Percentiles rank a stretch among this genome's conserved stretches.
Conservation (phyloP, 2,329 filamentous ascomycete species). For the Neofusicoccum parvum region DNA sequence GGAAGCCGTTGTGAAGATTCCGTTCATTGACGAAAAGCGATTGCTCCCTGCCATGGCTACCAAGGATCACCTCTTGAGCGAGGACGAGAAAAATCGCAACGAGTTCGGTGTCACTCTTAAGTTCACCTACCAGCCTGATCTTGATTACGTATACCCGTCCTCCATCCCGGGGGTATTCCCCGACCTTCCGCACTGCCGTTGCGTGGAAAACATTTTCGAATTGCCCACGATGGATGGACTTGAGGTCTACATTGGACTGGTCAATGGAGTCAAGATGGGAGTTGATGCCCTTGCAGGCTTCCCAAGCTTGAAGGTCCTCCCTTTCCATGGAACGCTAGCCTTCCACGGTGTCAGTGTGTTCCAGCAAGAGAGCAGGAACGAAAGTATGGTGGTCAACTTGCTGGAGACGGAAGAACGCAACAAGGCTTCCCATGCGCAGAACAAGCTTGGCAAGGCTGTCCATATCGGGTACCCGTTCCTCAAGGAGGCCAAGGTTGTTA, state of each 20-base stretch:
- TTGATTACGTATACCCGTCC: slow-evolving; percentile 83
- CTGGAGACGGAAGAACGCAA: slow-evolving; percentile 72
- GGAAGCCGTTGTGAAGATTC: slow-evolving; percentile 99
- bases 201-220: slow-evolving; percentile 95
- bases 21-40: slow-evolving; percentile 92
- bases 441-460: slow-evolving; percentile 80
- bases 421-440: slow-evolving; percentile 71
- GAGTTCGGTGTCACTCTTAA: slow-evolving; percentile 90
- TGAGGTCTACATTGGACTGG: slow-evolving; percentile 79
- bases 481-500: slow-evolving; percentile 86
- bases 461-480: slow-evolving; percentile 95
- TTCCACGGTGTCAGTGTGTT: slow-evolving; percentile 94
- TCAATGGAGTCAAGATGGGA: slow-evolving; percentile 81
- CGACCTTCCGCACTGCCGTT: slow-evolving; percentile 82
- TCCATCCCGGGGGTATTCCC: slow-evolving; percentile 89
- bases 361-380: slow-evolving; percentile 92
- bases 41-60: slow-evolving; percentile 83
- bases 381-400: slow-evolving; percentile 91
- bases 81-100: slow-evolving; percentile 80
- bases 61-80: slow-evolving; percentile 74
- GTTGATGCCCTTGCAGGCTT: slow-evolving; percentile 87
- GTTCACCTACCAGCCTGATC: slow-evolving; percentile 79
- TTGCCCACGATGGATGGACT: slow-evolving; percentile 89
- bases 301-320: slow-evolving; percentile 82
- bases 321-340: slow-evolving; percentile 77